Evolutionary conservation across 1,284 basidiomycete genomes (phyloP).

Genomic region (Salmacisia buchloeana): DNA sequence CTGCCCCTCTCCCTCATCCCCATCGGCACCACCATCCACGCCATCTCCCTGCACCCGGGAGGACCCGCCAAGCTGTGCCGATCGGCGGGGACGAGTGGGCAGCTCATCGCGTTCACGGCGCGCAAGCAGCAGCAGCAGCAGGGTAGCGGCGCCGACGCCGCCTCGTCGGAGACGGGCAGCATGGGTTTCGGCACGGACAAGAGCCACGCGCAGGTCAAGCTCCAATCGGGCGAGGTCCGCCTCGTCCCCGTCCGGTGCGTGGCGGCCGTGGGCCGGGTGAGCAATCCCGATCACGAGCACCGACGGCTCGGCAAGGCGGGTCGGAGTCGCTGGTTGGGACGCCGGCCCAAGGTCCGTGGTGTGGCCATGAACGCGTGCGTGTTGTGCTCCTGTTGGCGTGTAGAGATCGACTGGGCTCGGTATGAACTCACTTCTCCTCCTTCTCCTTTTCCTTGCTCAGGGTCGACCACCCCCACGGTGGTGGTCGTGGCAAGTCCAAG

Average conservation of each 20-base stretch:
- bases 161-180: background rate
- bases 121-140: background rate
- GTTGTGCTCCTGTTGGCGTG: background rate
- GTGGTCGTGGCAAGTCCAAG: constrained; percentile 96
- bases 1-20: constrained; percentile 87
- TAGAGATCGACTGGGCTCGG: background rate
- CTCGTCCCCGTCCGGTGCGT: constrained; percentile 74
- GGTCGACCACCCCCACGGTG: constrained; percentile 91
- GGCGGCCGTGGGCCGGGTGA: constrained; percentile 85
- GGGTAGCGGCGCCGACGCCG: background rate
- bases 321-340: constrained; percentile 78
- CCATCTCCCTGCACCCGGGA: constrained; percentile 68
- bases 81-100: constrained; percentile 79
- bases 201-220: constrained; percentile 70
- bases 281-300: constrained; percentile 85
- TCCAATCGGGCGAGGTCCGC: constrained; percentile 89
- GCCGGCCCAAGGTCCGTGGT: constrained; percentile 83
- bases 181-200: constrained; percentile 4
- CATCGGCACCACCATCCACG: constrained; percentile 83
- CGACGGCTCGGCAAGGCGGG: constrained; percentile 85
- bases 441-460: constrained; percentile 51
- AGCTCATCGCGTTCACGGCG: constrained; percentile 56
- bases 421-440: background rate
- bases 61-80: constrained; percentile 80
- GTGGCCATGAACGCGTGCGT: constrained; percentile 84